Base-by-base conservation (phyloP, 331 rosid genomes). In the Arachis monticola region DNA sequence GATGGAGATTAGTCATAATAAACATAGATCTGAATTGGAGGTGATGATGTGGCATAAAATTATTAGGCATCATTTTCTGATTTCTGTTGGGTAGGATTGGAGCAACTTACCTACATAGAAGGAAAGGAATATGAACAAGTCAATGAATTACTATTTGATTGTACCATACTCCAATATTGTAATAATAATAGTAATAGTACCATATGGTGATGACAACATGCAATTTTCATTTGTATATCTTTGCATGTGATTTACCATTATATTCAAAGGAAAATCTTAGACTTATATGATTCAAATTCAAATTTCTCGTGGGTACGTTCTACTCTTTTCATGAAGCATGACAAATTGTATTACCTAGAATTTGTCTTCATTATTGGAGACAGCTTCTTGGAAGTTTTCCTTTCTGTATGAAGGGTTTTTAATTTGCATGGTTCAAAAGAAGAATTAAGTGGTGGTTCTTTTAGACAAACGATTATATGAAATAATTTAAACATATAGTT, bases 361-460 rank as follows among this genome's bases (percentile, higher is more conserved):
- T 67, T 73, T 68, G 75, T 81, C 83, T 70, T 31, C 41, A 44
- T 51, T 10, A 67, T 70, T 74, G 67, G 38, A 76, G 72, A 79
- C 63, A 47, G 40, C 40, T 35, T 59, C 64, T 58, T 85, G 83
- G 81, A 76, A 66, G 75, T 75, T 77, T 82, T 73, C 68, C 8
- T 78, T 73, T 74, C 73, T 87, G 40, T 35, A 35, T 35, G 4
- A 35, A 52, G 69, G 42, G 57, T 11, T 38, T 63, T 80, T 17
- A 17, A 17, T 17, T 17, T 17, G 22, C 22, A 17, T 17, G 22
- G 22, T 17, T 17, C 22, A 17, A 17, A 17, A 17, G 22, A 17
- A 17, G 22, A 17, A 17, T 17, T 17, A 17, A 17, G 22, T 17
- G 22, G 22, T 17, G 22, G 22, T 17, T 17, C 22, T 17, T 17